Base-by-base conservation (phyloP, 2,329 filamentous ascomycete species). In the Cryphonectria radicalis region DNA sequence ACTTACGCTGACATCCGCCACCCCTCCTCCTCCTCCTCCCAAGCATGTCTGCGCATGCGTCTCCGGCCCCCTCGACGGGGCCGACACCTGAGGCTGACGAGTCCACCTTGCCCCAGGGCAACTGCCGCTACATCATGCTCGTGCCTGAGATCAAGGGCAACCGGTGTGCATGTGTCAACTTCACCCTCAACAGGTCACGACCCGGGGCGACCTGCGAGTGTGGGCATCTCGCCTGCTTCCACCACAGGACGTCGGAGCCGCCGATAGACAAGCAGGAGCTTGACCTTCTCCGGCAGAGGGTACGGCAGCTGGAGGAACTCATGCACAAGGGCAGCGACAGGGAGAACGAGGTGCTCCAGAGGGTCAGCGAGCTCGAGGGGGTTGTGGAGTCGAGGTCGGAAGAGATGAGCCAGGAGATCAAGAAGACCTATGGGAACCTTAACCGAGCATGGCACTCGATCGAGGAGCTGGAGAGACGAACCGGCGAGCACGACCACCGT, bases 201-300 rank as follows among this genome's bases (percentile, higher is more conserved):
- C 87, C 88, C 0, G 84, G 87, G 53, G 86, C 86, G 68, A 84
- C 81, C 28, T 90, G 88, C 75, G 84, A 88, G 66, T 90, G 88
- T 74, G 88, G 88, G 7, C 88, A 90, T 76, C 83, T 88, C 68
- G 86, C 88, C 46, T 90, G 88, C 77, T 90, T 86, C 76, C 88
- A 90, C 76, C 80, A 86, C 71, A 82, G 83, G 73, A 82, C 82
- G n/a, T 79, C 83, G 40, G 83, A 87, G 68, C 77, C 79, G 17
- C 79, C 83, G 8, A 78, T 79, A 1, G 84, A 84, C 71, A 82
- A 78, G 71, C 80, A 80, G 28, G 87, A 89, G 73, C 75, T 88
- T 35, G 85, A 86, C 50, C 80, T 81, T 32, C 80, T 89, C 76
- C 77, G 79, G 32, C 76, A 79, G 13, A 79, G 82, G 35, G 74